These are phyloP conservation scores for Exophiala calicioides DNA, from an alignment of 2,329 filamentous ascomycete genomes.

Conservation along the genomic window DNA sequence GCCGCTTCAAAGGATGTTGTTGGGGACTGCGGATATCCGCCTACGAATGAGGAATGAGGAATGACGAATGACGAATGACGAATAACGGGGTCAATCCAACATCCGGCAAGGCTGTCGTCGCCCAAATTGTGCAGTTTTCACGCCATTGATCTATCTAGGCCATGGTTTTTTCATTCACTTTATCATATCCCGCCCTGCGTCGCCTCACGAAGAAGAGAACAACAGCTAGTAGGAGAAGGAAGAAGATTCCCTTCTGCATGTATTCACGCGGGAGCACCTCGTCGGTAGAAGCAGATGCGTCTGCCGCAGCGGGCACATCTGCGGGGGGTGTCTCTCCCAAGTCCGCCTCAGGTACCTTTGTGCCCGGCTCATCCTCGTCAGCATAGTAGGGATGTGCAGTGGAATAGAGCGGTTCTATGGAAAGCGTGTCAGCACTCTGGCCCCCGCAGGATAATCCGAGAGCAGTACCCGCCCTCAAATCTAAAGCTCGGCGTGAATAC, in stretches of 20 bases:
- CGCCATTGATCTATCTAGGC: conserved; percentile 14
- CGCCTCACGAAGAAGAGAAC: conserved; percentile 20
- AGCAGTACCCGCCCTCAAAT: conserved; percentile 34
- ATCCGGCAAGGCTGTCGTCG: conserved; percentile 1
- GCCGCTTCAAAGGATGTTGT: too few relatives aligned
- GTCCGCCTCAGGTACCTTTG: conserved; percentile 12
- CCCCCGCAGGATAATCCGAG: conserved; percentile 21
- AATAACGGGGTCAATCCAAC: too few relatives aligned
- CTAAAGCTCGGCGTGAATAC: conserved; percentile 68
- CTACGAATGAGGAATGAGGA: too few relatives aligned
- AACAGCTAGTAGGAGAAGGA: conserved; percentile 24
- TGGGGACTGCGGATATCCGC: too few relatives aligned
- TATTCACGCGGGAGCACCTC: conserved; percentile 22
- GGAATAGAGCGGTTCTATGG: conserved; percentile 26
- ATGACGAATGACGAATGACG: too few relatives aligned
- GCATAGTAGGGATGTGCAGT: conserved; percentile 28
- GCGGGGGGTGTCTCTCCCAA: conserved; percentile 5
- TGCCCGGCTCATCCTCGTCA: conserved; percentile 14
- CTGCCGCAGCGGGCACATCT: conserved; percentile 16
- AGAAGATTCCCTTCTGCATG: conserved; percentile 22
- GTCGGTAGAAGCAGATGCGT: conserved; percentile 13
- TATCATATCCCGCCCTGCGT: conserved; percentile 18
- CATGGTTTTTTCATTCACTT: conserved; percentile 28
- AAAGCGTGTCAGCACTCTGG: conserved; percentile 15
- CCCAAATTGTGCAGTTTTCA: background rate